Percentiles rank a stretch among this genome's conserved stretches.
These are phyloP conservation scores for Fusarium sororula DNA, from an alignment of 2,329 filamentous ascomycete genomes.

Conservation along the genomic window DNA sequence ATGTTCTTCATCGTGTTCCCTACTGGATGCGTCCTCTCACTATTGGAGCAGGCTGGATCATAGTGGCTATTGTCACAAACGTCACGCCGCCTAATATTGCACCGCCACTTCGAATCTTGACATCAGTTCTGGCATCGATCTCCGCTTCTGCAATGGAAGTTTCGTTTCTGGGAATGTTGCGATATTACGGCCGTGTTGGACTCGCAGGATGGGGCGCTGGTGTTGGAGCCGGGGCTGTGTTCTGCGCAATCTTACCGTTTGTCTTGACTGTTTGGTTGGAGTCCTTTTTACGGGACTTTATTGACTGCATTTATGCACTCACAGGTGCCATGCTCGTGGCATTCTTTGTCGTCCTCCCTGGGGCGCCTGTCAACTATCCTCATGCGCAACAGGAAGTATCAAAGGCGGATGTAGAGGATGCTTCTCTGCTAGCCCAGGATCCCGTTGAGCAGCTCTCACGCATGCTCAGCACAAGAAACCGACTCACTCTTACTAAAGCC, in stretches of 20 bases:
- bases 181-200: slow-evolving; percentile 43
- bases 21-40: slow-evolving; percentile 43
- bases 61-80: slow-evolving; percentile 41
- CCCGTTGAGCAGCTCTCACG: slow-evolving; percentile 38
- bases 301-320: slow-evolving; percentile 42
- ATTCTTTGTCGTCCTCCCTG: slow-evolving; percentile 44
- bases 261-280: slow-evolving; percentile 42
- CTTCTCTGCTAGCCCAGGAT: slow-evolving; percentile 50
- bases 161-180: slow-evolving; percentile 45
- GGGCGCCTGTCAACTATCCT: slow-evolving; percentile 36
- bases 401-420: slow-evolving; percentile 31
- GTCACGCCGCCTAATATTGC: slow-evolving; percentile 47
- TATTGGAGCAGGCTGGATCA: slow-evolving; percentile 42
- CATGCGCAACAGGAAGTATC: background rate
- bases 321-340: slow-evolving; percentile 41
- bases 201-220: slow-evolving; percentile 50
- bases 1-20: slow-evolving; percentile 42
- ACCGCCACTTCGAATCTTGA: slow-evolving; percentile 43
- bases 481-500: slow-evolving; percentile 4
- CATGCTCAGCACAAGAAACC: slow-evolving; percentile 25
- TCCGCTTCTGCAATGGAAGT: slow-evolving; percentile 46
- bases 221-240: slow-evolving; percentile 43
- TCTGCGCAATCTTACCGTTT: slow-evolving; percentile 44
- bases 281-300: slow-evolving; percentile 41
- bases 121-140: slow-evolving; percentile 43